These are phyloP conservation scores for Tuber indicum DNA, from an alignment of 495 filamentous ascomycete genomes.

Conservation along the genomic window DNA sequence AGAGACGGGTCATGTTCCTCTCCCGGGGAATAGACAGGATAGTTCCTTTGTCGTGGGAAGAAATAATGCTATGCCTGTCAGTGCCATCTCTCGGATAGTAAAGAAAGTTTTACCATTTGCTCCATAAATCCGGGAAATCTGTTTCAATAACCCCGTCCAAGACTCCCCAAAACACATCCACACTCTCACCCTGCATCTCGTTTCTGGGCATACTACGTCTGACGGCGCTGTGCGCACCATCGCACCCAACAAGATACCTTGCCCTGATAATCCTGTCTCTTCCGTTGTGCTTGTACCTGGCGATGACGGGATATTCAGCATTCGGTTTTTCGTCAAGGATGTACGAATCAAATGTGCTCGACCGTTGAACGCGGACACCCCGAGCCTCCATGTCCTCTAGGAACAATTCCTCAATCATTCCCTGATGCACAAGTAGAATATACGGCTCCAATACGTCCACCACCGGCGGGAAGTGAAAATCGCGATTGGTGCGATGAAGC, in stretches of 20 bases:
- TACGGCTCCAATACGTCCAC: conserved; percentile 67
- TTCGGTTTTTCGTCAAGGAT: conserved; percentile 50
- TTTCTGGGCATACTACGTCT: conserved; percentile 57
- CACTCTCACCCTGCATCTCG: conserved; percentile 56
- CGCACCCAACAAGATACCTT: conserved; percentile 58
- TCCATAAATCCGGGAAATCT: conserved; percentile 71
- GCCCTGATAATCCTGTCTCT: conserved; percentile 51
- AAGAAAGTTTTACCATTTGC: conserved; percentile 49
- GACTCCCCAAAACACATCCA: conserved; percentile 67
- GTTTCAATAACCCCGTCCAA: conserved; percentile 71
- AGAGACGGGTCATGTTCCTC: conserved; percentile 65
- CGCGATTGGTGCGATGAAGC: conserved; percentile 59
- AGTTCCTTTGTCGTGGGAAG: conserved; percentile 60
- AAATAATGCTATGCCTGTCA: conserved; percentile 46
- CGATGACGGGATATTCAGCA: conserved; percentile 46
- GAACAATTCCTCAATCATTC: conserved; percentile 63
- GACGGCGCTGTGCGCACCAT: conserved; percentile 56
- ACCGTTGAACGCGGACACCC: conserved; percentile 53
- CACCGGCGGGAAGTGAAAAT: conserved; percentile 64
- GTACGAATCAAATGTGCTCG: conserved; percentile 53
- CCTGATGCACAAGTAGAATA: conserved; percentile 67
- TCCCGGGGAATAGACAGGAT: conserved; percentile 73
- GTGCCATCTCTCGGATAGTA: not conserved
- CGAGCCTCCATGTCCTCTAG: conserved; percentile 57
- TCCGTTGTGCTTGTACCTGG: conserved; percentile 43